A percentile compares a stretch with the other conserved stretches of the same genome.
Conservation (phyloP, 805 yeast genomes). For the Candida pseudofarinosa region DNA sequence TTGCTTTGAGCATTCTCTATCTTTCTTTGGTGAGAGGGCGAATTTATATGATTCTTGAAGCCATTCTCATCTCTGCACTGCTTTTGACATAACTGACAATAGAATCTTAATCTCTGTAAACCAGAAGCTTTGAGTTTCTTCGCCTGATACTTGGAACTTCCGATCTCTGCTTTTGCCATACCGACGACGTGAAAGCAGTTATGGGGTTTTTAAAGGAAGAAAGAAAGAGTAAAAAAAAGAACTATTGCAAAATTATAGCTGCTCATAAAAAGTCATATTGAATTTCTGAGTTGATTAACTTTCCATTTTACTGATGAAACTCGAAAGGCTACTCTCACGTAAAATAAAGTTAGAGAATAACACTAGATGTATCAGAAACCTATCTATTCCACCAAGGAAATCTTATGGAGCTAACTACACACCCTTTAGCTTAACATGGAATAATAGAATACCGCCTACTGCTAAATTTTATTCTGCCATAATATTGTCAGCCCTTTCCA, state of each 20-base stretch:
- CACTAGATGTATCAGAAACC: neutral
- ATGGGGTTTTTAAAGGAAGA: neutral
- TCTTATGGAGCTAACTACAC: slow-evolving; percentile 23
- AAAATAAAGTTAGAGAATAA: neutral
- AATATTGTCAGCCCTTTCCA: slow-evolving; percentile 20
- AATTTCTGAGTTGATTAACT: no score
- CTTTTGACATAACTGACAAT: slow-evolving; percentile 87
- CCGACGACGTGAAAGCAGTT: neutral
- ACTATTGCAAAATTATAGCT: neutral
- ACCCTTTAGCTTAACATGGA: slow-evolving; percentile 23
- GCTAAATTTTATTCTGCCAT: slow-evolving; percentile 27
- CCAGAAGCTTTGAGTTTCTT: slow-evolving; percentile 80
- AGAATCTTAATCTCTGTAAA: slow-evolving; percentile 78
- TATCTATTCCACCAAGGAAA: slow-evolving; percentile 27
- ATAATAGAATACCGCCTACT: slow-evolving; percentile 19
- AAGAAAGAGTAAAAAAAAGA: neutral
- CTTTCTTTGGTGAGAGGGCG: slow-evolving; percentile 71
- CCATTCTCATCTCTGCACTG: slow-evolving; percentile 98
- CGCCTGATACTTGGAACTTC: slow-evolving; percentile 59
- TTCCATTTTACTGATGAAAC: neutral
- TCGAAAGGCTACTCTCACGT: neutral
- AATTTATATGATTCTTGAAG: slow-evolving; percentile 79
- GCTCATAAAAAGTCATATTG: neutral
- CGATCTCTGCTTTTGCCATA: slow-evolving; percentile 34
- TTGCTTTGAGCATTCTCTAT: slow-evolving; percentile 34